A percentile compares a stretch with the other conserved stretches of the same genome.
These are phyloP conservation scores for Mycena epipterygia DNA, from an alignment of 768 basidiomycete genomes.

Conservation along the genomic window DNA sequence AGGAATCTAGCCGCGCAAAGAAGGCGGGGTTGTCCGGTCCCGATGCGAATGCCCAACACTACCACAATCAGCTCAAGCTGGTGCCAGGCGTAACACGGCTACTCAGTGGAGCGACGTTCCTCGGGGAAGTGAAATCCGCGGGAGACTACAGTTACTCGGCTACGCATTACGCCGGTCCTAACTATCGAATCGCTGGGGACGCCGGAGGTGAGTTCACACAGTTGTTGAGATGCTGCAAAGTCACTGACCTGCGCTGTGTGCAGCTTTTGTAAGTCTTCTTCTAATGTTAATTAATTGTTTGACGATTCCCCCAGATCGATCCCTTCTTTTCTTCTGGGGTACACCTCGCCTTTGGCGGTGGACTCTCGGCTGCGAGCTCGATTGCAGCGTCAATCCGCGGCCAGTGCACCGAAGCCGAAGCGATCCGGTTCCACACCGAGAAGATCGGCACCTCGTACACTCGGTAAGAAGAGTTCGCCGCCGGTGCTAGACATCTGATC, in stretches of 20 bases:
- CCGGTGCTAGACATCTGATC: background rate
- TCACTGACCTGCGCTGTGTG: background rate
- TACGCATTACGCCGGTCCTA: slow-evolving; percentile 43
- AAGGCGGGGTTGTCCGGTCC: slow-evolving; percentile 11
- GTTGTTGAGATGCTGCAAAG: background rate
- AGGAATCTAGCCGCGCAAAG: slow-evolving; percentile 39
- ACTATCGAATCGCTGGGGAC: slow-evolving; percentile 52
- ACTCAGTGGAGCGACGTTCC: background rate
- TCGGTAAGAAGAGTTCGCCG: slow-evolving; percentile 35
- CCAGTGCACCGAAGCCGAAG: slow-evolving; percentile 46
- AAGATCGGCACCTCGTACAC: slow-evolving; percentile 51
- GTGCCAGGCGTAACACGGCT: background rate
- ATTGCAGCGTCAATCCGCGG: slow-evolving; percentile 52
- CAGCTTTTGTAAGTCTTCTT: background rate
- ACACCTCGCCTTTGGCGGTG: slow-evolving; percentile 41
- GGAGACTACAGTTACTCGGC: slow-evolving; percentile 53
- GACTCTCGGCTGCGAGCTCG: slow-evolving; percentile 51
- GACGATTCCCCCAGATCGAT: background rate
- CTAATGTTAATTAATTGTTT: background rate
- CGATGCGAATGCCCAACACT: background rate
- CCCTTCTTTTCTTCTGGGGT: slow-evolving; percentile 23
- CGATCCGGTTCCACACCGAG: slow-evolving; percentile 47
- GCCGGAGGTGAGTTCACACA: slow-evolving; percentile 47
- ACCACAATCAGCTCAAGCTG: slow-evolving; percentile 7
- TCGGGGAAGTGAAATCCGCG: slow-evolving; percentile 40